Conservation (phyloP, 2,329 filamentous ascomycete genomes). For the Setomelanomma holmii region DNA sequence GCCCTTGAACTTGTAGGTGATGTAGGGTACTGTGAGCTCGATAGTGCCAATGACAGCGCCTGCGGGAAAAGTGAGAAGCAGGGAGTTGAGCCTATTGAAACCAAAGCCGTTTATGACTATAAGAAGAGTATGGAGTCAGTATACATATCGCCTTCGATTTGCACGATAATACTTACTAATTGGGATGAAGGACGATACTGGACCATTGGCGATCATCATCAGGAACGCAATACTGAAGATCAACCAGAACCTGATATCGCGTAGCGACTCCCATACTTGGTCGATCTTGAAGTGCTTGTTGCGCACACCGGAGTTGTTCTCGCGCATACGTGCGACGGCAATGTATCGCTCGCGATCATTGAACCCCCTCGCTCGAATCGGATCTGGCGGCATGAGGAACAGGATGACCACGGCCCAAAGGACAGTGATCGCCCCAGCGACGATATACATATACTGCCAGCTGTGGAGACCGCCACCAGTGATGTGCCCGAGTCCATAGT, state of each 20-base stretch:
- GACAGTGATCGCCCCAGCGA: slow-evolving; percentile 37
- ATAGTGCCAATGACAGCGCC: slow-evolving; percentile 34
- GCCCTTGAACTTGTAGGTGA: slow-evolving; percentile 29
- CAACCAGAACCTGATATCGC: slow-evolving; percentile 64
- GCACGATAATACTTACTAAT: too few species aligned
- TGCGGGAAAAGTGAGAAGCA: slow-evolving; percentile 33
- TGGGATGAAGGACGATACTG: slow-evolving; percentile 37
- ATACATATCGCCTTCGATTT: too few species aligned
- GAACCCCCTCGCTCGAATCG: slow-evolving; percentile 48
- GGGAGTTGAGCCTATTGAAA: slow-evolving; percentile 33
- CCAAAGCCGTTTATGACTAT: slow-evolving; percentile 40
- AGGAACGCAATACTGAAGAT: slow-evolving; percentile 35
- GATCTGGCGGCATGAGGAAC: slow-evolving; percentile 52
- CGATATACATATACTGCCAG: slow-evolving; percentile 44
- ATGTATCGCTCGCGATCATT: slow-evolving; percentile 48
- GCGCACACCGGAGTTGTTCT: slow-evolving; percentile 77
- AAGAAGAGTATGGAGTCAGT: too few species aligned
- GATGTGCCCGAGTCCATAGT: slow-evolving; percentile 43
- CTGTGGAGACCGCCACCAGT: slow-evolving; percentile 23
- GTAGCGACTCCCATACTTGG: slow-evolving; percentile 66
- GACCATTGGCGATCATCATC: slow-evolving; percentile 42
- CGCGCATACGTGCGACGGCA: slow-evolving; percentile 72
- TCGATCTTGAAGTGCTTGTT: slow-evolving; percentile 71
- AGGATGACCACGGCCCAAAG: slow-evolving; percentile 41
- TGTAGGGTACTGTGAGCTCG: slow-evolving; percentile 29